Evolutionary conservation across 176 grass and related monocot genomes (phyloP).

Genomic region (Sorghum bicolor): DNA sequence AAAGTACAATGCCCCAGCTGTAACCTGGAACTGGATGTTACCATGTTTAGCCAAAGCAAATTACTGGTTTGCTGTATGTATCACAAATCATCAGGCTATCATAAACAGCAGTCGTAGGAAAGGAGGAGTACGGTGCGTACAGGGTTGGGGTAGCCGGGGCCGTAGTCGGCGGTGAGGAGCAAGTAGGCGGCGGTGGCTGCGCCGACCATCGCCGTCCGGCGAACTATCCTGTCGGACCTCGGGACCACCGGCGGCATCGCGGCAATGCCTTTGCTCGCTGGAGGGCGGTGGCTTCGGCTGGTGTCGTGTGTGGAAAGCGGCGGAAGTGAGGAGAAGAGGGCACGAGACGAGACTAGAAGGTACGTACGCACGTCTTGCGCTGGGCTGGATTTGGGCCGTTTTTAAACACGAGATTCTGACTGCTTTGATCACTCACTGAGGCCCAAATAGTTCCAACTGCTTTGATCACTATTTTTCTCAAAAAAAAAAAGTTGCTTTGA

Average conservation of each 20-base stretch:
- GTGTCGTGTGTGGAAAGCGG: neutral
- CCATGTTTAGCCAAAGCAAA: too few relatives aligned
- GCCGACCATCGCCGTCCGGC: slow-evolving; percentile 61
- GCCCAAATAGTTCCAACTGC: too few relatives aligned
- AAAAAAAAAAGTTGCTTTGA: too few relatives aligned
- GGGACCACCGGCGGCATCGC: slow-evolving; percentile 27
- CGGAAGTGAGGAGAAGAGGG: neutral
- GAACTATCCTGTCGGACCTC: slow-evolving; percentile 56
- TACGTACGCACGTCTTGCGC: neutral
- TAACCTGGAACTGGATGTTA: too few relatives aligned
- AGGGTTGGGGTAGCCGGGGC: slow-evolving; percentile 38
- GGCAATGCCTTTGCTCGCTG: neutral
- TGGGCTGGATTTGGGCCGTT: neutral
- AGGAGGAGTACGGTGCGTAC: neutral
- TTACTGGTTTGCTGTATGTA: too few relatives aligned
- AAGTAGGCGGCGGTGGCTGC: slow-evolving; percentile 55
- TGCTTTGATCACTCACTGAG: too few relatives aligned
- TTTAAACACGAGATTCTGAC: too few relatives aligned
- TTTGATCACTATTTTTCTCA: too few relatives aligned
- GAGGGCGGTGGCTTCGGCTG: neutral
- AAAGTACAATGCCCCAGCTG: too few relatives aligned
- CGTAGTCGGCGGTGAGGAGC: slow-evolving; percentile 61
- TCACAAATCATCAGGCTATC: too few relatives aligned
- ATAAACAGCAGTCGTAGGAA: neutral
- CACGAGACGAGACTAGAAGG: slow-evolving; percentile 1